Base-by-base conservation (phyloP, 2,329 filamentous ascomycete species). In the Cladosporium sp. region DNA sequence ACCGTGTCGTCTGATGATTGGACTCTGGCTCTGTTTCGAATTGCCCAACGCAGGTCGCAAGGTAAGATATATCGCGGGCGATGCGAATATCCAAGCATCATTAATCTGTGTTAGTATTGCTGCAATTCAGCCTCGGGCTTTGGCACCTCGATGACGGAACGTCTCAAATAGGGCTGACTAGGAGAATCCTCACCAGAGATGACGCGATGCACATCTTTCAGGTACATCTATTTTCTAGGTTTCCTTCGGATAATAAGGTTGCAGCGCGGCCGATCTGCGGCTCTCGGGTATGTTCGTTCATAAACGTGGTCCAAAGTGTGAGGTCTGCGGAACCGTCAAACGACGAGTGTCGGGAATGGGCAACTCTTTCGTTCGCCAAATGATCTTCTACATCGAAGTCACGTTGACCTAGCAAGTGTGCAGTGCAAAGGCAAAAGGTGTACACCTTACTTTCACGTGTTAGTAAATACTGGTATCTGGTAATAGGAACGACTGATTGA, bases 21-120 rank as follows among this genome's bases (percentile, higher is more conserved):
- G 55, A 36, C 10, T 10, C 8, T 38, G 21, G 30, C 30, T 38
- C 2, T 41, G 55, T 2, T n/a, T 3, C 8, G 34, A 41, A 7
- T 10, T 15, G 55, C 52, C 8, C n/a, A 21, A 12, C 26, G 52
- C 52, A 55, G 14, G 52, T 18, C 18, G 30, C 8, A 14, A 30
- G 26, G 52, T n/a, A 34, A 21, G 55, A 26, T 41, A 24, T 14
- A 14, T 41, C 21, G 52, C n/a, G 21, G 15, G 21, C n/a, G 3
- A 47, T 6, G 28, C 32, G 30, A 36, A 38, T 18, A 34, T 26
- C 14, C 54, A 21, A 28, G 34, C 55, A 41, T 58, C 32, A 28
- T 58, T 58, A 58, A 41, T 58, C 55, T 11, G 10, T 55, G 34
- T 34, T 55, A 55, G 52, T 55, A 55, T 55, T 34, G 32, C 11